Percentiles rank a stretch among this genome's conserved stretches.
phyloP scores from a whole-genome alignment of 2,329 filamentous ascomycete species.

The Akanthomyces uredinophilus region DNA sequence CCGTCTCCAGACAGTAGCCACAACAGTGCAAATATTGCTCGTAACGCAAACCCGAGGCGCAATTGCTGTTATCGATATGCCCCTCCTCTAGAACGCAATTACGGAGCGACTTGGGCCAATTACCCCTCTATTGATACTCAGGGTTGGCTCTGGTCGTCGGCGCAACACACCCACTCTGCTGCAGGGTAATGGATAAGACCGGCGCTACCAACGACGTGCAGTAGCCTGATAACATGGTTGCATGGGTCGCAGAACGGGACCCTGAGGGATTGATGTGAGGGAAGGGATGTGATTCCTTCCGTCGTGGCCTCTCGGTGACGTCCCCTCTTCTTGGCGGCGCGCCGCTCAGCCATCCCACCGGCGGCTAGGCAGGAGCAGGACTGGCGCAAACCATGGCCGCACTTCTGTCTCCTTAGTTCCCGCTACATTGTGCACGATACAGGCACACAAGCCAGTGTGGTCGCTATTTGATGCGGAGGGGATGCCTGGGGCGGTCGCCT shows the following conservation, averaged over 20 bases:
- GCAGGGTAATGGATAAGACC: slow-evolving; percentile 7
- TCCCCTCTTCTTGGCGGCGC: neutral
- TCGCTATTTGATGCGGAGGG: too few relatives aligned
- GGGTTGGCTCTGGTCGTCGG: neutral
- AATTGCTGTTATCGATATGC: slow-evolving; percentile 9
- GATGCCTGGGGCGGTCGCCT: neutral
- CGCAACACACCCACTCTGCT: slow-evolving; percentile 6
- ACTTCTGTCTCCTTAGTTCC: neutral
- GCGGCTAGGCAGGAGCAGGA: slow-evolving; percentile 4
- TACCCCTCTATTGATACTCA: slow-evolving; percentile 13
- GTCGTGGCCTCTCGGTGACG: neutral
- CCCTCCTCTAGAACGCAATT: neutral
- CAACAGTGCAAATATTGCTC: neutral
- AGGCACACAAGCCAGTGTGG: neutral
- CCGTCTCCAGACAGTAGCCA: neutral
- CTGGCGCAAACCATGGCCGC: neutral
- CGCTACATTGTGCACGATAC: neutral
- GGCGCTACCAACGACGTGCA: slow-evolving; percentile 1
- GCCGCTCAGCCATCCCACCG: neutral
- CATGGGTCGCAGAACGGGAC: neutral
- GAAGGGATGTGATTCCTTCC: neutral
- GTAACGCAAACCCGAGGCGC: neutral
- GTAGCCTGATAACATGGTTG: too few relatives aligned
- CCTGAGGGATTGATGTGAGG: slow-evolving; percentile 1
- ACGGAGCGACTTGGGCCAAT: neutral